Conservation (phyloP, 2,329 filamentous ascomycete species). For the Paecilomyces dactylethromorphus region DNA sequence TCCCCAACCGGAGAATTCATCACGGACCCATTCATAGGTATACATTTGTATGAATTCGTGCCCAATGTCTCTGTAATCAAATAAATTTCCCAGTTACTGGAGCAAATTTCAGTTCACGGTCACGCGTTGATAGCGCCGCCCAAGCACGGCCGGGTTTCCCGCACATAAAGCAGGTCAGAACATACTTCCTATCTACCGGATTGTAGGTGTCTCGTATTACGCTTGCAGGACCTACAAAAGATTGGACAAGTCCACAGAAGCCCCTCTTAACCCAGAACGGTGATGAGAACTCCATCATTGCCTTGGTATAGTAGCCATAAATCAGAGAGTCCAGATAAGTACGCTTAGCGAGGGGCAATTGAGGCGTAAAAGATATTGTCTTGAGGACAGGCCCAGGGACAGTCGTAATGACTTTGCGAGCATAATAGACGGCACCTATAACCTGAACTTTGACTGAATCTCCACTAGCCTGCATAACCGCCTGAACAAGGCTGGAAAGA, state of each 20-base stretch:
- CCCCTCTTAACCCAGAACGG: not conserved
- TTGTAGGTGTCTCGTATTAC: not conserved
- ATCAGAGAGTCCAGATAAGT: not conserved
- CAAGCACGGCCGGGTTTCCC: not conserved
- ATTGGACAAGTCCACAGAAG: not conserved
- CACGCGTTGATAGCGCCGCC: not conserved
- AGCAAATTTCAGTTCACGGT: not conserved
- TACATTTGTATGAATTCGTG: constrained; percentile 25
- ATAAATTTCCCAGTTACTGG: constrained; percentile 11
- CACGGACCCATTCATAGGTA: constrained; percentile 32
- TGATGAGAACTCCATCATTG: not conserved
- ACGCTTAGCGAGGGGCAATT: not conserved
- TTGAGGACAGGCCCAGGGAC: not conserved
- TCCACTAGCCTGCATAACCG: not conserved
- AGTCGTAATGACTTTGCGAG: not conserved
- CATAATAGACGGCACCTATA: not conserved
- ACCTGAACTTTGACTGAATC: not conserved
- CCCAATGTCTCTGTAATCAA: constrained; percentile 2
- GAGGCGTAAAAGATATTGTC: not conserved
- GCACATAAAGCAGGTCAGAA: not conserved
- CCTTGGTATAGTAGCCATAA: not conserved
- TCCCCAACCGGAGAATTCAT: constrained; percentile 30
- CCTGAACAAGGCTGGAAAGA: constrained; percentile 25
- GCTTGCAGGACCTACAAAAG: not conserved
- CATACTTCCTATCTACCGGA: not conserved